phyloP scores from a whole-genome alignment of 139 green algal genomes.

The Mychonastes homosphaera region DNA sequence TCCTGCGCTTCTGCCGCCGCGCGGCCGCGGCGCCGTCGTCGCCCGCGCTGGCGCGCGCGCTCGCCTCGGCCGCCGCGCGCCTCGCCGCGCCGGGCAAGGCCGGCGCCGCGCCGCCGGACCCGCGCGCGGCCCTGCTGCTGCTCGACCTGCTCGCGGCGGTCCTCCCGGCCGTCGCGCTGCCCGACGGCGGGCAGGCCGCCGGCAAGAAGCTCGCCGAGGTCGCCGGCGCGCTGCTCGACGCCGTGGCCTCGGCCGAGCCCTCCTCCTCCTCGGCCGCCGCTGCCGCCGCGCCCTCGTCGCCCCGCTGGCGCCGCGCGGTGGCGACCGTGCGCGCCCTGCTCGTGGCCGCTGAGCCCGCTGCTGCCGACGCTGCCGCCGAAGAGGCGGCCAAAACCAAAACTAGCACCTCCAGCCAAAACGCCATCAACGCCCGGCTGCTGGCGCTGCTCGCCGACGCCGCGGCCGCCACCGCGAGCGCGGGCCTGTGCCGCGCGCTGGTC shows the following conservation, averaged over 20 bases:
- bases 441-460: conserved; percentile 18
- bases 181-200: too few species aligned
- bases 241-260: too few species aligned
- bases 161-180: conserved; percentile 3
- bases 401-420: too few species aligned
- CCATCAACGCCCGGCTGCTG: conserved; percentile 42
- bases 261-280: too few species aligned
- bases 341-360: too few species aligned
- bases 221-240: too few species aligned
- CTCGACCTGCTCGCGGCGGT: conserved; percentile 24
- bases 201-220: too few species aligned
- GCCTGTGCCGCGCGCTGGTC: conserved; percentile 23
- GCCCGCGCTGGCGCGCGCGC: conserved; percentile 13
- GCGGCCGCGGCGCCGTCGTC: conserved; percentile 24
- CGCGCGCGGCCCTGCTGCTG: conserved; percentile 25
- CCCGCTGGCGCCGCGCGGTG: conserved; percentile 18
- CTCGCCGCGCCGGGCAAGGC: conserved; percentile 33
- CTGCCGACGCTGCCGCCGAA: too few species aligned
- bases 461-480: conserved; percentile 13
- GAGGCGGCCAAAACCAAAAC: too few species aligned
- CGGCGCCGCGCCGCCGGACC: conserved; percentile 14
- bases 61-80: conserved; percentile 45
- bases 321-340: too few species aligned
- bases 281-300: conserved; percentile 6
- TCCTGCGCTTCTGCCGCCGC: conserved; percentile 19